Conservation (phyloP, 257 asterid species). For the Apocynum venetum region DNA sequence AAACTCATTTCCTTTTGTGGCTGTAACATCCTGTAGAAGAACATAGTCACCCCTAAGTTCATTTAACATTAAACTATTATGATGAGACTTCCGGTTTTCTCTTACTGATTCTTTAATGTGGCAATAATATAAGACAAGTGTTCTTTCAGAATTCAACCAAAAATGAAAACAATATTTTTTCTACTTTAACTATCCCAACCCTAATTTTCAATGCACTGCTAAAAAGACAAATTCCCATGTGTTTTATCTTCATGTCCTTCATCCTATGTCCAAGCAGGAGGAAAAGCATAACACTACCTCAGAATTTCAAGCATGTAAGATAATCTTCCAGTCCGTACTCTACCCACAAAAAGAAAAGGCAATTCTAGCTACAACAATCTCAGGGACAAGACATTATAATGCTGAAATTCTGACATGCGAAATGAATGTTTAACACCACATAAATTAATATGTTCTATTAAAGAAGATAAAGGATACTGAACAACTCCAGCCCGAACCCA, state of each 20-base stretch:
- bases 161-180: not conserved
- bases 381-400: not conserved
- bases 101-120: too few species aligned
- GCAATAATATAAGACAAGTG: too few species aligned
- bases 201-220: too few species aligned
- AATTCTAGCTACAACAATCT: slow-evolving; percentile 6
- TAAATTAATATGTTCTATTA: too few species aligned
- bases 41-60: not conserved
- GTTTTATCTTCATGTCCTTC: not conserved
- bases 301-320: not conserved
- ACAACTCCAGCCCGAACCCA: not conserved
- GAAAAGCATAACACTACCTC: slow-evolving; percentile 5
- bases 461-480: too few species aligned
- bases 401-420: too few species aligned
- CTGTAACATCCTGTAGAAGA: slow-evolving; percentile 64
- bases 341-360: not conserved
- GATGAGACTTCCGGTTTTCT: not conserved
- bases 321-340: not conserved
- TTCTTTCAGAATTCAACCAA: not conserved
- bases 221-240: too few species aligned
- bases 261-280: not conserved
- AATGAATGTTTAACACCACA: too few species aligned
- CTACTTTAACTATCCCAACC: not conserved
- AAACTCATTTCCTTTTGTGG: slow-evolving; percentile 82
- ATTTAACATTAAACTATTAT: not conserved